These are phyloP conservation scores for Trametes cinnabarina DNA, from an alignment of 768 basidiomycete species.

Conservation along the genomic window DNA sequence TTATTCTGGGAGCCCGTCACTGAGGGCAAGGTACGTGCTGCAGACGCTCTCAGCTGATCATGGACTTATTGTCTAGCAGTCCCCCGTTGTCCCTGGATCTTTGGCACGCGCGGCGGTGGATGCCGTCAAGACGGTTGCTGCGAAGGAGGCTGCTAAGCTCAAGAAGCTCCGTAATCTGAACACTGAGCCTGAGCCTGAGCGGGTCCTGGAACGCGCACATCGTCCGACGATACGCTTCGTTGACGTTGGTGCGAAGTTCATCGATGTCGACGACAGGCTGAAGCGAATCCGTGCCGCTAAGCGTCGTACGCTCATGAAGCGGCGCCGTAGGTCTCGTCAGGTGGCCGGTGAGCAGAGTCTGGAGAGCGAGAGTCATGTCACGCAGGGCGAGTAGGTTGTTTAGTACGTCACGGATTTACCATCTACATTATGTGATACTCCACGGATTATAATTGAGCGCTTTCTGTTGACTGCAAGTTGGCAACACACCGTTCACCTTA, in stretches of 20 bases:
- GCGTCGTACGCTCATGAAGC: constrained; percentile 29
- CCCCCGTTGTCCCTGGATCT: constrained; percentile 55
- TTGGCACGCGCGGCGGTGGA: constrained; percentile 43
- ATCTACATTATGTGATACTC: neutral
- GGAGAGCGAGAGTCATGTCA: neutral
- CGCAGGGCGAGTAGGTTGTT: neutral
- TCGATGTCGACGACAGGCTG: constrained; percentile 53
- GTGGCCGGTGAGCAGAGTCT: neutral
- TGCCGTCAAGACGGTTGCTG: constrained; percentile 36
- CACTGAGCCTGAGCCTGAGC: neutral
- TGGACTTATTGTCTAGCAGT: constrained; percentile 36
- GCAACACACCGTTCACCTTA: too few relatives aligned
- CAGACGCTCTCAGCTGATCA: neutral
- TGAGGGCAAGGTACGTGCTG: constrained; percentile 58
- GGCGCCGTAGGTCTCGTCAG: neutral
- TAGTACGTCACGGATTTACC: constrained; percentile 3
- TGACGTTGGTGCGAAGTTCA: constrained; percentile 71
- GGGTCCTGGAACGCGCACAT: constrained; percentile 33
- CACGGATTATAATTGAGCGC: too few relatives aligned
- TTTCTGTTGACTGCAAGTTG: too few relatives aligned
- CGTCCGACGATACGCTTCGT: constrained; percentile 64
- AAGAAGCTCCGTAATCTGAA: constrained; percentile 34
- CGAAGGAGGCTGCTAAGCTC: constrained; percentile 37
- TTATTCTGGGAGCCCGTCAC: constrained; percentile 78
- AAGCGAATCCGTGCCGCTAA: constrained; percentile 50